Percentiles rank a stretch among this genome's conserved stretches.
Evolutionary conservation across 805 yeast genomes (phyloP).

Genomic region (Kazachstania bromeliacearum): DNA sequence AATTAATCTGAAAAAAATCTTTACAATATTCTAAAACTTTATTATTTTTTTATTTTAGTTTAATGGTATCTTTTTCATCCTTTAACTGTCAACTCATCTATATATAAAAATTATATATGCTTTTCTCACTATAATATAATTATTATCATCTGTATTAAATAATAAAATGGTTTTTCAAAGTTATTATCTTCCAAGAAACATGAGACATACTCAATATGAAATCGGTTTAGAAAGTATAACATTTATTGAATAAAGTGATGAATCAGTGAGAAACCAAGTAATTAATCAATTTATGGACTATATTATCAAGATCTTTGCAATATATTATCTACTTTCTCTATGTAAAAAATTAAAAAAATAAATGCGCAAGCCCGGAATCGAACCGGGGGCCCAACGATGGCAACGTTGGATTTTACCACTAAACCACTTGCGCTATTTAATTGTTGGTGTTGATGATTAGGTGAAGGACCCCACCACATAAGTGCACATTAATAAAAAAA

Average conservation of each 20-base stretch:
- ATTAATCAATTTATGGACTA: too few relatives aligned
- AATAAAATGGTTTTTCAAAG: not conserved
- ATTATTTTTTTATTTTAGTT: constrained; percentile 10
- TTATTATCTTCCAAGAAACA: too few relatives aligned
- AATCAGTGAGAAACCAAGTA: too few relatives aligned
- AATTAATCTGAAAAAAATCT: constrained; percentile 7
- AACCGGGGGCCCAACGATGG: constrained; percentile 5
- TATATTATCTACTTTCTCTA: too few relatives aligned
- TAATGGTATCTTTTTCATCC: constrained; percentile 7
- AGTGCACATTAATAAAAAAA: too few relatives aligned
- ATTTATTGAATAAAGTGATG: too few relatives aligned
- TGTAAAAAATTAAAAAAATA: not conserved
- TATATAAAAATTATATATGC: not conserved
- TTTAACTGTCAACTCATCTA: not conserved
- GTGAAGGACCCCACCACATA: too few relatives aligned
- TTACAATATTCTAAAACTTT: not conserved
- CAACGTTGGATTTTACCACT: constrained; percentile 4
- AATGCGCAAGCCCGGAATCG: constrained; percentile 4
- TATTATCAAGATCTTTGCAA: too few relatives aligned
- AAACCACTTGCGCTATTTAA: constrained; percentile 4
- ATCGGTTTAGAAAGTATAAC: too few relatives aligned
- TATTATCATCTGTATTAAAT: not conserved
- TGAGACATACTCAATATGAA: too few relatives aligned
- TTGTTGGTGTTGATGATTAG: too few relatives aligned
- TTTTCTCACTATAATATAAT: not conserved